phyloP scores from a whole-genome alignment of 768 basidiomycete genomes.

The Panaeolus cyanescens region DNA sequence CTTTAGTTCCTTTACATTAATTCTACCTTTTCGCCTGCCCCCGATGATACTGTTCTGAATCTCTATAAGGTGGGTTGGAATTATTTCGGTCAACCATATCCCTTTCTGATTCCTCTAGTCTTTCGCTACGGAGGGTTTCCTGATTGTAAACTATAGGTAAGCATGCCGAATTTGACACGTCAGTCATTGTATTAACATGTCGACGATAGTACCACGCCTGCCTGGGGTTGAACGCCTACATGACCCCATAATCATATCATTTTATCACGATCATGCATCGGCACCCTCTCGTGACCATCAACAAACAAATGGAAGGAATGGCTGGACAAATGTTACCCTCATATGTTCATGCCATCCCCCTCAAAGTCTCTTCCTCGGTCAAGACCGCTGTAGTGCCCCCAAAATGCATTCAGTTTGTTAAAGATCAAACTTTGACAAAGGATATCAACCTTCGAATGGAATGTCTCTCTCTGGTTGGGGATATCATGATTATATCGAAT shows the following conservation, averaged over 20 bases:
- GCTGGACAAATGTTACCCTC: not conserved
- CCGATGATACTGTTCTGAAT: constrained; percentile 80
- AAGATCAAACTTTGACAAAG: not conserved
- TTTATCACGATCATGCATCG: not conserved
- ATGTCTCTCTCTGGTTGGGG: not conserved
- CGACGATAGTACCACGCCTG: constrained; percentile 39
- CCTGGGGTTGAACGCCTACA: constrained; percentile 37
- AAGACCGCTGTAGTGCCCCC: not conserved
- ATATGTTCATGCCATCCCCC: not conserved
- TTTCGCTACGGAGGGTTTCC: constrained; percentile 84
- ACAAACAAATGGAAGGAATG: not conserved
- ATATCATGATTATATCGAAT: not conserved
- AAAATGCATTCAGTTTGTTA: not conserved
- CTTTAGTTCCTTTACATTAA: constrained; percentile 66
- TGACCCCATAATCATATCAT: not conserved
- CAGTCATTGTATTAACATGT: constrained; percentile 1
- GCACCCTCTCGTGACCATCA: not conserved
- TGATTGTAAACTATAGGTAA: constrained; percentile 92
- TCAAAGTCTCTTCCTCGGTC: not conserved
- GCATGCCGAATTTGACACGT: constrained; percentile 13
- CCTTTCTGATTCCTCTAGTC: constrained; percentile 45
- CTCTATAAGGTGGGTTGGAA: constrained; percentile 59
- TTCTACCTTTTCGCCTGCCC: constrained; percentile 79
- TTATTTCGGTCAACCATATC: not conserved
- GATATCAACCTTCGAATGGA: constrained; percentile 2